These are phyloP conservation scores for Acanthamoeba lenticulata DNA, from an alignment of 208 protist genomes.

Conservation along the genomic window DNA sequence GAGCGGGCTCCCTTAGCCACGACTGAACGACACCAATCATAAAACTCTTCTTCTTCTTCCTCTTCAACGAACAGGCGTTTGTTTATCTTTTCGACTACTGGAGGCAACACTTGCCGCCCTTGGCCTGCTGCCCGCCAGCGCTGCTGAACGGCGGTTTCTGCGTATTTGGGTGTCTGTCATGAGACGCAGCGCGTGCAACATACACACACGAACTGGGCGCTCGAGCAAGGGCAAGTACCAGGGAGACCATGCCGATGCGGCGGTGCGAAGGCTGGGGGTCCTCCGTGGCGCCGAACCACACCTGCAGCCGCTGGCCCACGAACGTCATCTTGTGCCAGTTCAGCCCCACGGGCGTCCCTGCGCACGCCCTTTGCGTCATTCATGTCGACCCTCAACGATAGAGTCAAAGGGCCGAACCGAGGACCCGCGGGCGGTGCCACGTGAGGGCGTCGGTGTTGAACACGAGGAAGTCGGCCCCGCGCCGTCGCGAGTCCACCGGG, in stretches of 20 bases:
- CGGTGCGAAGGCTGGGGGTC: background rate
- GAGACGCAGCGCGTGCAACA: no score
- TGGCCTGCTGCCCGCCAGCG: no score
- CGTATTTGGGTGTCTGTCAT: no score
- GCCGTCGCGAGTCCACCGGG: background rate
- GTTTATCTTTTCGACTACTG: no score
- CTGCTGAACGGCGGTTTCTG: no score
- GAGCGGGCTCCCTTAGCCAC: no score
- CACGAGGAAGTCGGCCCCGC: background rate
- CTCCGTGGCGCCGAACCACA: slow-evolving; percentile 2
- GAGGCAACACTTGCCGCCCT: no score
- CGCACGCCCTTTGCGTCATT: background rate
- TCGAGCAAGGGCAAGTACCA: no score
- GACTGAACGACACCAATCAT: no score
- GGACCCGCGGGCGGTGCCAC: background rate
- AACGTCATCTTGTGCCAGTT: slow-evolving; percentile 40
- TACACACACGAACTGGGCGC: no score
- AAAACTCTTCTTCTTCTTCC: no score
- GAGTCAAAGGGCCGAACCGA: background rate
- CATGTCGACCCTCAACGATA: background rate
- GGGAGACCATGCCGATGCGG: background rate
- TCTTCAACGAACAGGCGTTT: no score
- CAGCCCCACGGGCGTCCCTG: background rate
- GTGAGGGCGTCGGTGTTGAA: background rate
- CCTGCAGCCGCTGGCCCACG: background rate